phyloP scores from a whole-genome alignment of 495 filamentous ascomycete genomes.

The Neurospora sublineolata region DNA sequence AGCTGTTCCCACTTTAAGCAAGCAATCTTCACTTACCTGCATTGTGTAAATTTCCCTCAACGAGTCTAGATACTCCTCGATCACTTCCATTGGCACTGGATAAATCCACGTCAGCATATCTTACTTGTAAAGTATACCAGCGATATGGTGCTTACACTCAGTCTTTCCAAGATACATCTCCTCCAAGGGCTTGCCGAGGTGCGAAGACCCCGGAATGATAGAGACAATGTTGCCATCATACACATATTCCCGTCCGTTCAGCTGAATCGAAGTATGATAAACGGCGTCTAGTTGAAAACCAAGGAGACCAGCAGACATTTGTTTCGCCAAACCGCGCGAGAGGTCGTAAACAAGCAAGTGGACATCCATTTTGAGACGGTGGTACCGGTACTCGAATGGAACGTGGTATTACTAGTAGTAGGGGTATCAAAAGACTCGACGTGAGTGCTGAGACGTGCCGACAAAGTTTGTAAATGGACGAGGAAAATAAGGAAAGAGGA shows the following conservation, averaged over 20 bases:
- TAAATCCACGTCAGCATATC: neutral
- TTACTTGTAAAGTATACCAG: neutral
- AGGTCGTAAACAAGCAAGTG: slow-evolving; percentile 91
- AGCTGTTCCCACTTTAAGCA: neutral
- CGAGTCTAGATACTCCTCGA: slow-evolving; percentile 81
- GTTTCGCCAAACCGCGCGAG: slow-evolving; percentile 51
- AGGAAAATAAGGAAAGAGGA: neutral
- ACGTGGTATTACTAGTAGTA: neutral
- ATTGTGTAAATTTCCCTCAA: slow-evolving; percentile 71
- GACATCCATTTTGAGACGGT: slow-evolving; percentile 56
- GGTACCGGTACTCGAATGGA: neutral
- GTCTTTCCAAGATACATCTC: slow-evolving; percentile 62
- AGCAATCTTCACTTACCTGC: slow-evolving; percentile 40
- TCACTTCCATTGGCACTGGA: slow-evolving; percentile 62
- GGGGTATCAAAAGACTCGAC: neutral
- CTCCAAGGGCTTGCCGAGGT: slow-evolving; percentile 78
- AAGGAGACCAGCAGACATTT: slow-evolving; percentile 39
- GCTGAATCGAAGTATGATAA: slow-evolving; percentile 82
- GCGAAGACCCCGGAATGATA: slow-evolving; percentile 66
- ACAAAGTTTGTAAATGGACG: neutral
- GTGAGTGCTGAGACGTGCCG: neutral
- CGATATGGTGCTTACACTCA: slow-evolving; percentile 23
- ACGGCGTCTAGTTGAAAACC: slow-evolving; percentile 78
- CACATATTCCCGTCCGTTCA: slow-evolving; percentile 50
- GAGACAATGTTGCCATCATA: slow-evolving; percentile 63